phyloP scores from a whole-genome alignment of 305 asterid genomes.

The Fraxinus sp. region DNA sequence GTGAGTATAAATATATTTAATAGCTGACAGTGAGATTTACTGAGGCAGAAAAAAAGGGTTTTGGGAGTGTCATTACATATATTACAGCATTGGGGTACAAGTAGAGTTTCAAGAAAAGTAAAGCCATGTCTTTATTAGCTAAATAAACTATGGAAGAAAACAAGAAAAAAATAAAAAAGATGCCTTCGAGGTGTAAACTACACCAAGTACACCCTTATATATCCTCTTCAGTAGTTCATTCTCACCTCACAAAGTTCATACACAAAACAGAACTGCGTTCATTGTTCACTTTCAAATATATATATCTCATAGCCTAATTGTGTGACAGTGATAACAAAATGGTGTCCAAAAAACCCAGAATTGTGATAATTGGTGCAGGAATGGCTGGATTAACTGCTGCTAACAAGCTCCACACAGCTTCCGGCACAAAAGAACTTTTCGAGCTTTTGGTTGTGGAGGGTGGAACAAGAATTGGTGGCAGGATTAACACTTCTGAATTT shows the following conservation, averaged over 20 bases:
- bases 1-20: not conserved
- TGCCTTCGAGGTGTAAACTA: constrained; percentile 33
- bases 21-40: not conserved
- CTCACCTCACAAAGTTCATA: constrained; percentile 48
- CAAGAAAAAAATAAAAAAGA: constrained; percentile 12
- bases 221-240: constrained; percentile 50
- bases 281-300: not conserved
- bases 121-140: constrained; percentile 58
- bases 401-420: constrained; percentile 53
- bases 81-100: constrained; percentile 18
- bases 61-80: not conserved
- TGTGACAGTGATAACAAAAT: constrained; percentile 35
- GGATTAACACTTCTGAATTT: constrained; percentile 65
- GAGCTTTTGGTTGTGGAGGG: constrained; percentile 74
- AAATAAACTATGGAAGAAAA: constrained; percentile 31
- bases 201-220: constrained; percentile 36
- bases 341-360: constrained; percentile 71
- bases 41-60: not conserved
- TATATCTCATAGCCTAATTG: not conserved
- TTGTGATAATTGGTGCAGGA: constrained; percentile 92
- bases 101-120: constrained; percentile 49
- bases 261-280: constrained; percentile 12
- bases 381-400: constrained; percentile 97
- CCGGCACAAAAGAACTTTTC: constrained; percentile 37
- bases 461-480: constrained; percentile 74